A percentile compares a stretch with the other conserved stretches of the same genome.
phyloP scores from a whole-genome alignment of 2,329 filamentous ascomycete species.

The Mollisiaceae sp. region DNA sequence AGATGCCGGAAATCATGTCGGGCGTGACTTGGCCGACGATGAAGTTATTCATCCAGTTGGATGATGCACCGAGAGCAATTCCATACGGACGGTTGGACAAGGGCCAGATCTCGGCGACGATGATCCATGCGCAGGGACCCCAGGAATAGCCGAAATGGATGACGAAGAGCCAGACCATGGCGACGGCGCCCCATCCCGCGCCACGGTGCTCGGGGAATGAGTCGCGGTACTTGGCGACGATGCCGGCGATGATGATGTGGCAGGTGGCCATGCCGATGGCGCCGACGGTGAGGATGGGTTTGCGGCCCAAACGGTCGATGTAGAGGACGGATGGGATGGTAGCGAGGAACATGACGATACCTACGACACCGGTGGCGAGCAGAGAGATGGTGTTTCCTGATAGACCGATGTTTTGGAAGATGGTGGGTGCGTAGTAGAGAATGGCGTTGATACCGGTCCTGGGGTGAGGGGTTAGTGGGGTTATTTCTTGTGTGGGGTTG shows the following conservation, averaged over 20 bases:
- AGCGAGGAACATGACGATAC: slow-evolving; percentile 71
- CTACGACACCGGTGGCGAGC: slow-evolving; percentile 73
- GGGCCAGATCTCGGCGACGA: slow-evolving; percentile 77
- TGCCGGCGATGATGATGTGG: slow-evolving; percentile 74
- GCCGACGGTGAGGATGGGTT: slow-evolving; percentile 65
- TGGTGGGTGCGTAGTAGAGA: slow-evolving; percentile 52
- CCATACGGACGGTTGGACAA: slow-evolving; percentile 73
- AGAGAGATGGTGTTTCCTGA: slow-evolving; percentile 56
- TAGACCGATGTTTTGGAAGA: slow-evolving; percentile 53
- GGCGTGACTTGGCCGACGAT: slow-evolving; percentile 73
- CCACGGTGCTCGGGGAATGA: slow-evolving; percentile 60
- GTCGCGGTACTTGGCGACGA: slow-evolving; percentile 67
- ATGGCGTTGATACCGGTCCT: slow-evolving; percentile 49
- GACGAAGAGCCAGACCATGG: slow-evolving; percentile 77
- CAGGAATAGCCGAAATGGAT: slow-evolving; percentile 78
- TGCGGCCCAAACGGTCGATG: slow-evolving; percentile 68
- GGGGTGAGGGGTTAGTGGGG: not conserved
- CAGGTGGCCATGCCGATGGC: slow-evolving; percentile 70
- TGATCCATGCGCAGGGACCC: slow-evolving; percentile 77
- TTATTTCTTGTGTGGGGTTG: not conserved
- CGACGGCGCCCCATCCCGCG: slow-evolving; percentile 70
- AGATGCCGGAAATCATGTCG: slow-evolving; percentile 67
- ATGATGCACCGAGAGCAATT: slow-evolving; percentile 69
- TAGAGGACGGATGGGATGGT: slow-evolving; percentile 71
- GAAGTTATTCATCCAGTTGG: slow-evolving; percentile 67